These are phyloP conservation scores for Ganoderma sinense DNA, from an alignment of 1,284 basidiomycete genomes.

Conservation along the genomic window DNA sequence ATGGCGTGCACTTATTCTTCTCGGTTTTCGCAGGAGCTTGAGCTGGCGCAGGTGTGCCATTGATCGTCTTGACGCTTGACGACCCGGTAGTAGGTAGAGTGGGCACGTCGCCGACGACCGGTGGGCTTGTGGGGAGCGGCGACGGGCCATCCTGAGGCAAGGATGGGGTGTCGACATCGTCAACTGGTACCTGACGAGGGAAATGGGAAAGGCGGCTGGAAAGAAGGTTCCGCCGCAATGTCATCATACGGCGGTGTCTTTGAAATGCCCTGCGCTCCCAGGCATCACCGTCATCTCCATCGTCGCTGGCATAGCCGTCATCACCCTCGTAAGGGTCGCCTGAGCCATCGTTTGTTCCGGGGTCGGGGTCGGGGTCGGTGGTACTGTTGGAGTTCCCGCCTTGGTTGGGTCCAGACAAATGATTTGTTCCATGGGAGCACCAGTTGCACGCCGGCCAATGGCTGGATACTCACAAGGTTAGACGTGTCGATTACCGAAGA, in stretches of 20 bases:
- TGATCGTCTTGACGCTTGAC: conserved; percentile 28
- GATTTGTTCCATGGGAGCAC: conserved; percentile 41
- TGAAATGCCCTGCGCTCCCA: conserved; percentile 8
- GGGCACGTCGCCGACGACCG: conserved; percentile 13
- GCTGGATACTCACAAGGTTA: conserved; percentile 41
- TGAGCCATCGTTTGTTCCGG: conserved; percentile 11
- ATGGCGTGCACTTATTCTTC: conserved; percentile 43
- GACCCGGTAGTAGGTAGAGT: conserved; percentile 14
- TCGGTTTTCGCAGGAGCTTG: conserved; percentile 39
- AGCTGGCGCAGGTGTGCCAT: conserved; percentile 39
- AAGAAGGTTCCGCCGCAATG: conserved; percentile 11
- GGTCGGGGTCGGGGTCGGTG: conserved; percentile 6
- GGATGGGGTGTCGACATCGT: not conserved
- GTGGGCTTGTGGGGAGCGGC: conserved; percentile 24
- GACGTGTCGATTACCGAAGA: not conserved
- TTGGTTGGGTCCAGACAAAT: conserved; percentile 35
- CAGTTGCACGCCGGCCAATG: conserved; percentile 68
- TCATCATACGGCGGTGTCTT: conserved; percentile 32
- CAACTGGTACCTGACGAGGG: not conserved
- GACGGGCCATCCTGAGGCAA: conserved; percentile 5
- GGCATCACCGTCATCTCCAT: conserved; percentile 14
- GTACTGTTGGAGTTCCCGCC: conserved; percentile 23
- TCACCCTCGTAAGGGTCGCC: conserved; percentile 27
- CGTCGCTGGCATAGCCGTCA: conserved; percentile 9
- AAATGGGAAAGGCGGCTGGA: not conserved